Percentiles rank a stretch among this genome's conserved stretches.
These are phyloP conservation scores for Gremmenia infestans DNA, from an alignment of 2,329 filamentous ascomycete genomes.

Conservation along the genomic window DNA sequence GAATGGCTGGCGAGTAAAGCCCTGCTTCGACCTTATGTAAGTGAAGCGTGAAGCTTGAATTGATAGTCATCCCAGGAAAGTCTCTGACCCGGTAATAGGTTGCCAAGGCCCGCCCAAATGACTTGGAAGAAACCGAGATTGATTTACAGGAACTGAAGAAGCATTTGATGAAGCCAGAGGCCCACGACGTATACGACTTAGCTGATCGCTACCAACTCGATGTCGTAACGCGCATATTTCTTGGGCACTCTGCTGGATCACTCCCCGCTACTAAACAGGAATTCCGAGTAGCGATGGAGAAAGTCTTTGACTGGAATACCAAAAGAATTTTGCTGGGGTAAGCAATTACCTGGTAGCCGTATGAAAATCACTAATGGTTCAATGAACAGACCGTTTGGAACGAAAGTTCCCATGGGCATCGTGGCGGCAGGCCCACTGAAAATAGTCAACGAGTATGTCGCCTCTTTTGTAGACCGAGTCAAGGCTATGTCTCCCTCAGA, in stretches of 20 bases:
- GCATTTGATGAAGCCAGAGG: not conserved
- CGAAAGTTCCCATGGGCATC: not conserved
- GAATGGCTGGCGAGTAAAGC: not conserved
- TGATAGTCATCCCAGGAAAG: too few relatives aligned
- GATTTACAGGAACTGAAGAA: constrained; percentile 4
- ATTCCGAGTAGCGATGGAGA: constrained; percentile 7
- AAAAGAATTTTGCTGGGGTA: constrained; percentile 2
- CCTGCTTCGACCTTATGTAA: constrained; percentile 1
- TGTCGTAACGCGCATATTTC: constrained; percentile 6
- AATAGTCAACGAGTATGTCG: not conserved
- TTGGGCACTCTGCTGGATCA: constrained; percentile 6
- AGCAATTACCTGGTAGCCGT: not conserved
- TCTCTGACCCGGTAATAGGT: not conserved
- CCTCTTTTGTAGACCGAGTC: not conserved
- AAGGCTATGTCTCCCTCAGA: not conserved
- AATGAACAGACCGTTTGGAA: not conserved
- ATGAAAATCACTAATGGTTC: not conserved
- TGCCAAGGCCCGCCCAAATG: constrained; percentile 1
- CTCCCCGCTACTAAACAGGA: not conserved
- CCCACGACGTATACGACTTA: constrained; percentile 7
- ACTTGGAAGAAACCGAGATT: constrained; percentile 2
- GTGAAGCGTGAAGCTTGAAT: not conserved
- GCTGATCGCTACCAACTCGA: constrained; percentile 6
- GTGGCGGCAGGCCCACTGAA: not conserved
- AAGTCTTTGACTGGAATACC: constrained; percentile 2